Evolutionary conservation across 768 basidiomycete genomes (phyloP), one percentile per base, ranked within the genome.

Genomic region (Cantharellus anzutake): DNA sequence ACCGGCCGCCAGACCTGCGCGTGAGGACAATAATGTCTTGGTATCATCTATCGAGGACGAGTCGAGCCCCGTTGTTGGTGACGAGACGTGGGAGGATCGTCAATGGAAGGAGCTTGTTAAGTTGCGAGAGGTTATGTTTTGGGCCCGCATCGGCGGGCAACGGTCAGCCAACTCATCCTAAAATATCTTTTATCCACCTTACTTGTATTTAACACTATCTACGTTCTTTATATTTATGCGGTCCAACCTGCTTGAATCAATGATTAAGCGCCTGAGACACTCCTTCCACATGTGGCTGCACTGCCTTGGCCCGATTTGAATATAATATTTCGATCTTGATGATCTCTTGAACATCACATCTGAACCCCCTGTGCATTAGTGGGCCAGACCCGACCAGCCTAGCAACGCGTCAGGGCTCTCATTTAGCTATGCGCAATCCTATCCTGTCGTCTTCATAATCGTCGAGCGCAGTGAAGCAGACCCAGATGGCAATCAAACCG

Each of bases 91-190:
- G 88, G 88, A 90, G 69, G 88, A 90, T 67, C 75, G 81, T 57
- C 81, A 84, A 20, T 91, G 87, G 86, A 83, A 82, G 66, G 84
- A 88, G 70, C 68, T 92, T 20, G 74, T 80, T 16, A 75, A 75
- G 51, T 68, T 92, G 63, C 78, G 80, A 61, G 86, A 90, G 68
- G 82, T 85, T 50, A 84, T 91, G 85, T 91, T 86, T 68, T 90
- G 81, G 83, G 84, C 87, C 29, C 72, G 89, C 59, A 70, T 88
- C 53, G 88, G 88, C 0, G 80, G 76, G 3, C 58, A 73, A 58
- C 70, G 70, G 52, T 5, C 57, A 59, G 29, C 56, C 41, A 41
- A 11, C 11, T 11, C 44, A 48, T 48, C 44, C 29, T 48, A 29
- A 48, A 29, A 29, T 29, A 29, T 29, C 20, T 29, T 29, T 29